Evolutionary conservation across 805 yeast species (phyloP), one percentile per base, ranked within the genome.

Genomic region (Phaffomyces thermotolerans): DNA sequence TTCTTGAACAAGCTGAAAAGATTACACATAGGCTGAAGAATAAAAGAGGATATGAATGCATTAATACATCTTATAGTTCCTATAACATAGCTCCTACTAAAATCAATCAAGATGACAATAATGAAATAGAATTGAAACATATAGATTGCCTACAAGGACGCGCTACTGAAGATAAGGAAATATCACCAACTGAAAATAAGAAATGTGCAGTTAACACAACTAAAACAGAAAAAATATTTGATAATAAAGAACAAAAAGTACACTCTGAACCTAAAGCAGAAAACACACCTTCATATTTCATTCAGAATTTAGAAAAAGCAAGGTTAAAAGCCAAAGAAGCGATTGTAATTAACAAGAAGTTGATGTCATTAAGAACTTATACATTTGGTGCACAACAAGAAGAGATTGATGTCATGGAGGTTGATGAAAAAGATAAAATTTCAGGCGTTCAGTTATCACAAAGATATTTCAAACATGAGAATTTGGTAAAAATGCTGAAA

Each of bases 391-490:
- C 52, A 0, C 52, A 54, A 27, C 65, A 70, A 1, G 27, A 50
- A 2, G 51, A 46, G 8, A 14, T 43, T 12, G n/a, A 24, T 3
- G 30, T 40, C 10, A 6, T 30, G 4, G 35, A 36, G 14, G 71
- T 65, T 1, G 63, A 73, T 42, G 48, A 75, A 41, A 51, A 51
- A n/a, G 84, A 79, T 37, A 49, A 48, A 8, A 71, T 57, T 49
- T 71, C 82, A 0, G 73, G 75, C 0, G 60, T 67, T 20, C 54
- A 65, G 45, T 45, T 79, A 2, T 52, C 61, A 0, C 68, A 68
- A 45, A 60, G 85, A 37, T 82, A 78, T 52, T 53, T 82, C 2
- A 59, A 69, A 0, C 36, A 50, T 8, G 57, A 52, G 0, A 55
- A 53, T 0, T 47, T 85, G 4, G 57, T 62, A 1, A 36, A 48